Evolutionary conservation across 129 eudicot species (phyloP).

Genomic region (Centella asiatica): DNA sequence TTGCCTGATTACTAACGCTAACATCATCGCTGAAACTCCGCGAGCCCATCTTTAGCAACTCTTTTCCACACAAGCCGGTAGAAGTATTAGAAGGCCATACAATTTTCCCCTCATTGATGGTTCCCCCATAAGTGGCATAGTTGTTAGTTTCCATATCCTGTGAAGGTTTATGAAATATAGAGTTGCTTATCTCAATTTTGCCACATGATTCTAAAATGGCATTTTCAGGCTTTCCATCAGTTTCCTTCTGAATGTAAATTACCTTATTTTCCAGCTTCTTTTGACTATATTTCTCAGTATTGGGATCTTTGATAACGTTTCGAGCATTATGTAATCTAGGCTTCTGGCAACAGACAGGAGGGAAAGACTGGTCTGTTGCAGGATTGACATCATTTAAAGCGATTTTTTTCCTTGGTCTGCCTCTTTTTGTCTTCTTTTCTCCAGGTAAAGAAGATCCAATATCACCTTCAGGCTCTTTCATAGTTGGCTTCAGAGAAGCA

Average conservation of each 20-base stretch:
- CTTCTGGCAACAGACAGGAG: not conserved
- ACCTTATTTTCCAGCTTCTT: constrained; percentile 2
- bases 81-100: constrained; percentile 8
- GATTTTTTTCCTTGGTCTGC: constrained; percentile 13
- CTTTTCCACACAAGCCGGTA: not conserved
- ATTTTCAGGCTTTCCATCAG: not conserved
- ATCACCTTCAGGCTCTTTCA: constrained; percentile 2
- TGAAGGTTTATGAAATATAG: not conserved
- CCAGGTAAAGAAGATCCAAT: not conserved
- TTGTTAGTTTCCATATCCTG: constrained; percentile 1
- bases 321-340: not conserved
- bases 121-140: not conserved
- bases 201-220: not conserved
- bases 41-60: not conserved
- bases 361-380: not conserved
- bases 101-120: not conserved
- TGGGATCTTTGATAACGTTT: not conserved
- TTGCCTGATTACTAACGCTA: not conserved
- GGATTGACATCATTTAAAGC: constrained; percentile 6
- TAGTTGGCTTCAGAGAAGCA: not conserved
- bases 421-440: constrained; percentile 13
- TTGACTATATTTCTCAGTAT: not conserved
- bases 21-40: not conserved
- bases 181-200: not conserved
- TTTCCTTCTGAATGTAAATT: constrained; percentile 6